phyloP scores from a whole-genome alignment of 1,284 basidiomycete species.

The Microbotryum lychnidis-dioicae region DNA sequence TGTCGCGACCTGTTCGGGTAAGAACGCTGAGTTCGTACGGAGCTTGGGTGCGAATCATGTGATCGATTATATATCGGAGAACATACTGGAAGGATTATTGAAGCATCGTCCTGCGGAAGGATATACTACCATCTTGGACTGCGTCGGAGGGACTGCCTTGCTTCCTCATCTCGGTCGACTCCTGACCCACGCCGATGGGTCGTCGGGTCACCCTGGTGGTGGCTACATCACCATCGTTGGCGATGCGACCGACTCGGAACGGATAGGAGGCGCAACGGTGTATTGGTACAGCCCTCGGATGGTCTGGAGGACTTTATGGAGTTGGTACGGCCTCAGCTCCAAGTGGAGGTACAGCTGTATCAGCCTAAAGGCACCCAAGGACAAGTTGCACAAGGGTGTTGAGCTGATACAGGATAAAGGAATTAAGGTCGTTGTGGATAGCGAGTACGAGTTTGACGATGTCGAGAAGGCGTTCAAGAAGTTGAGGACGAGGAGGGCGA shows the following conservation, averaged over 20 bases:
- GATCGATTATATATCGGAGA: constrained; percentile 53
- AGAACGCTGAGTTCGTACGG: constrained; percentile 48
- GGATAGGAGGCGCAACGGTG: constrained; percentile 35
- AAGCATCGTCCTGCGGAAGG: constrained; percentile 37
- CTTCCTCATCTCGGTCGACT: constrained; percentile 34
- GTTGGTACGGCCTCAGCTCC: constrained; percentile 9
- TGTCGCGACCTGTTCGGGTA: constrained; percentile 50
- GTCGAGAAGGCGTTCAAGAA: constrained; percentile 54
- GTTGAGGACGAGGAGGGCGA: constrained; percentile 51
- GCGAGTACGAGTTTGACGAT: constrained; percentile 53
- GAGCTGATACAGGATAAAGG: constrained; percentile 41
- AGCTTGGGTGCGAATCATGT: constrained; percentile 47
- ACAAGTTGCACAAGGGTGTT: constrained; percentile 32
- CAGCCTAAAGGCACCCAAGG: constrained; percentile 23
- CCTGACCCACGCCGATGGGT: constrained; percentile 11
- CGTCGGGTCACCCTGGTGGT: background rate
- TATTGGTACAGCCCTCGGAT: constrained; percentile 21
- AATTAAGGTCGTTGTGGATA: constrained; percentile 51
- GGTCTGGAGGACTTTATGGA: constrained; percentile 10
- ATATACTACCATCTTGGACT: constrained; percentile 39
- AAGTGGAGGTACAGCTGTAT: constrained; percentile 34
- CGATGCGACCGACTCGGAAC: constrained; percentile 18
- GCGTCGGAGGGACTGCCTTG: constrained; percentile 32
- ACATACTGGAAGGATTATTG: constrained; percentile 45
- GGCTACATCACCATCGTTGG: constrained; percentile 23